Percentiles rank a stretch among this genome's conserved stretches.
Evolutionary conservation across 2,329 filamentous ascomycete genomes (phyloP).

Genomic region (Aspergillus fumigatus): DNA sequence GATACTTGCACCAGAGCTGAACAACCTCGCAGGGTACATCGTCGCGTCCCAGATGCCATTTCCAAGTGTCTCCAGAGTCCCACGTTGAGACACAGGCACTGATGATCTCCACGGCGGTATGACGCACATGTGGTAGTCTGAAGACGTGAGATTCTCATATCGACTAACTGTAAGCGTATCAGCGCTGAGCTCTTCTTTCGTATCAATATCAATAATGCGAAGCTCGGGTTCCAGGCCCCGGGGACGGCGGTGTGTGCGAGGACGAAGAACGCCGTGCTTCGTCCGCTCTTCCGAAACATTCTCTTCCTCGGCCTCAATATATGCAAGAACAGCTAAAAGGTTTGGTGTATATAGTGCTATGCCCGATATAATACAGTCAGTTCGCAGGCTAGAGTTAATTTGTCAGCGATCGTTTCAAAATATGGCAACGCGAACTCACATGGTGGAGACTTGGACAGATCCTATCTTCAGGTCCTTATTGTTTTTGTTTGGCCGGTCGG

Average conservation of each 20-base stretch:
- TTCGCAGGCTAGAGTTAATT: constrained; percentile 63
- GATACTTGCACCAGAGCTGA: constrained; percentile 80
- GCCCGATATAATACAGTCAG: constrained; percentile 96
- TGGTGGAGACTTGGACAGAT: constrained; percentile 84
- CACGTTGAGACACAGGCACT: constrained; percentile 60
- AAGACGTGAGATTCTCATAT: constrained; percentile 77
- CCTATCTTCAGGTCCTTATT: constrained; percentile 68
- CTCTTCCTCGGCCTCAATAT: constrained; percentile 65
- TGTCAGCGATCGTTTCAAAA: constrained; percentile 21
- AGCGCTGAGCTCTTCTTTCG: constrained; percentile 77
- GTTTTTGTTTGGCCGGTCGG: constrained; percentile 64
- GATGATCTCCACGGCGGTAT: constrained; percentile 70
- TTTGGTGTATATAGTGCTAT: constrained; percentile 94
- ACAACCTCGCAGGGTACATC: constrained; percentile 78
- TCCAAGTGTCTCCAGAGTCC: constrained; percentile 72
- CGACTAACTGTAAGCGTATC: constrained; percentile 81
- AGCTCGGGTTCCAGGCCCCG: constrained; percentile 85
- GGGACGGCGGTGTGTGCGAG: constrained; percentile 65
- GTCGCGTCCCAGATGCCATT: constrained; percentile 82
- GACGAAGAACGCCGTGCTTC: constrained; percentile 44
- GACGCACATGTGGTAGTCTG: constrained; percentile 86
- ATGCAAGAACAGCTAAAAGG: constrained; percentile 85
- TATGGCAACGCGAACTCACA: constrained; percentile 55
- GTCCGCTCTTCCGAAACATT: constrained; percentile 56
- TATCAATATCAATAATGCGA: constrained; percentile 81